Base-by-base conservation (phyloP, 805 yeast species). In the Candida nanaspora region DNA sequence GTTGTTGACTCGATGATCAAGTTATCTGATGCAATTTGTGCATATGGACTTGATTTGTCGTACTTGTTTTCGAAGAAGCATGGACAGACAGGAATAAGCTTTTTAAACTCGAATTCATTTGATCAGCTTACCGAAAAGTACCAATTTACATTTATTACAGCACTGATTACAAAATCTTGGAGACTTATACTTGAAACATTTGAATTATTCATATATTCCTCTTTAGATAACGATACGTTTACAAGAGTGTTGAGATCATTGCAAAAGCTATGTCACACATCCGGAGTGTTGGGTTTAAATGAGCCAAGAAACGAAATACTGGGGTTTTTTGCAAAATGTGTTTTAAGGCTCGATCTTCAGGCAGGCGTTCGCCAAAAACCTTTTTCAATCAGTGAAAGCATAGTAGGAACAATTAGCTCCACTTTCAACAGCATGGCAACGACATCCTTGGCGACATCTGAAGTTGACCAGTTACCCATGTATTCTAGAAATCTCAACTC, bases 221-320 rank as follows among this genome's bases (percentile, higher is more conserved):
- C 83, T 5, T 60, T 86, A 52, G 95, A 87, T 50, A 68, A 72
- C 41, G 91, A 84, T 15, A 53, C 78, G 18, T 89, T 85, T 57
- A 83, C 83, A 42, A 61, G 67, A 9, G 53, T 82, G 3, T 76
- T 88, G 2, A 66, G 95, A 31, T 74, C 94, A 0, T 68, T 86
- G 7, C 97, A 91, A 56, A 80, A 82, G 46, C 68, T 86, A 37
- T 78, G 95, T 6, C 96, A 87, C 55, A 78, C 89, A 0, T 73
- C 89, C 0, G 97, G 97, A 0, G 63, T 86, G 14, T 59, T 88
- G n/a, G 80, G 78, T 0, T 55, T 83, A 11, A 53, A 58, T 1
- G 65, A 63, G 0, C 66, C 81, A 19, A 65, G 95, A 37, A 84
- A 86, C 51, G 73, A 76, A 9, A 72, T 76, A 23, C 47, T 79